Evolutionary conservation across 2,329 filamentous ascomycete species (phyloP), one percentile per base, ranked within the genome.

Genomic region (Penicillium corylophilum): DNA sequence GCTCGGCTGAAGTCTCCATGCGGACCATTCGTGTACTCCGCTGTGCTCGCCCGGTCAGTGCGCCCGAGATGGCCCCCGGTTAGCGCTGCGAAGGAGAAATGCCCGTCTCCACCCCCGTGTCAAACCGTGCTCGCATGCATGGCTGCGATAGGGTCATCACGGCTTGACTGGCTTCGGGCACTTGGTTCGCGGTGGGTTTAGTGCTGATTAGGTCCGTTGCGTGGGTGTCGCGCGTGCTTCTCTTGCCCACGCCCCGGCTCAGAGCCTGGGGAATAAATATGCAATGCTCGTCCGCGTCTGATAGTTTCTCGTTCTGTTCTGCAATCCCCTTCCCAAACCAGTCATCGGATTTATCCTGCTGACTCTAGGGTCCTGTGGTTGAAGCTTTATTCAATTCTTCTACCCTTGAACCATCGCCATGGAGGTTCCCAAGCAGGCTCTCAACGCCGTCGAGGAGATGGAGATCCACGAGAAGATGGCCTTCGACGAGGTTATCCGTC

Each of bases 401-500:
- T 46, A 41, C 22, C 38, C 41, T n/a, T 29, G 42, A 47, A 39
- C 42, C 39, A 23, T 42, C 43, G 48, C 38, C 41, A 59, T 59
- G 56, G 51, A 52, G 40, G 24, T 46, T 44, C 51, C 48, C 38
- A 51, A 53, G 51, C 74, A 73, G 45, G 66, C 63, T 40, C 73
- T 76, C 56, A 62, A 71, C 28, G 65, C 69, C 46, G 62, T 73
- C 41, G 70, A 74, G 60, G 66, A 72, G 29, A 85, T 86, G 82
- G 80, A 77, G 59, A 65, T 73, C 35, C 76, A 79, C 54, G 85
- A 88, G 67, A 76, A 77, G 54, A 77, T 76, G 33, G 80, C 86
- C 64, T 95, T 96, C 77, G 81, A 87, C 64, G 83, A 87, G 62
- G 77, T 96, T 53, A 87, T 95, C 48, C 88, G 89, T 51, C 93